These are phyloP conservation scores for Seiridium unicorne DNA, from an alignment of 2,329 filamentous ascomycete species.

Conservation along the genomic window DNA sequence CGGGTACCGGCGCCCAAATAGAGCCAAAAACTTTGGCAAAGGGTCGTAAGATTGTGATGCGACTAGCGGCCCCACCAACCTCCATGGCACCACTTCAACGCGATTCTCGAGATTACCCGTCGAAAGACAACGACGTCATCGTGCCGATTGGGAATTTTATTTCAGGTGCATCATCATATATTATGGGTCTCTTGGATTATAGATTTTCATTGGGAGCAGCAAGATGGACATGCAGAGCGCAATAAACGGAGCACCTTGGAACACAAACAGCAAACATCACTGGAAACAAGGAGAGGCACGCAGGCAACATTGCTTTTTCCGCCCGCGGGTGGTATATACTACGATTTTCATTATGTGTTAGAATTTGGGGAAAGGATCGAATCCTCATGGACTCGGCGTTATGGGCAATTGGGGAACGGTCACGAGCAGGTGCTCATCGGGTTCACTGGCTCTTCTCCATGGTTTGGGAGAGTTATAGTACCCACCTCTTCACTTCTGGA, in stretches of 20 bases:
- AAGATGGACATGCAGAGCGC: too few relatives aligned
- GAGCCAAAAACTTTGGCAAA: background rate
- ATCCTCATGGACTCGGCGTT: background rate
- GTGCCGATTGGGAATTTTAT: background rate
- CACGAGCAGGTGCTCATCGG: background rate
- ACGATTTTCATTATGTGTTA: background rate
- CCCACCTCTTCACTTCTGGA: background rate
- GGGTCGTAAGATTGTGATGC: background rate
- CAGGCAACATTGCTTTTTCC: too few relatives aligned
- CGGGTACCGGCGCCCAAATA: slow-evolving; percentile 5
- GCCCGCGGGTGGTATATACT: background rate
- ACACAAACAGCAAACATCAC: too few relatives aligned
- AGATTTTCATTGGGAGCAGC: too few relatives aligned
- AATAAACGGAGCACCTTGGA: too few relatives aligned
- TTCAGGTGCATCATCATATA: too few relatives aligned
- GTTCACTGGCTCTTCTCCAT: background rate
- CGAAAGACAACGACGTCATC: background rate
- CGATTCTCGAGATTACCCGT: background rate
- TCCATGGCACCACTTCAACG: background rate
- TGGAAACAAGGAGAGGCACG: too few relatives aligned
- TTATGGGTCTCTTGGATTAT: too few relatives aligned
- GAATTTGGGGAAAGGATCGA: background rate
- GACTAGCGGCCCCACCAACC: background rate
- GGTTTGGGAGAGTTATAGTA: background rate
- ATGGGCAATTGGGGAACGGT: background rate